phyloP scores from a whole-genome alignment of 352 stramenopile species.

The Phytophthora hybrid region DNA sequence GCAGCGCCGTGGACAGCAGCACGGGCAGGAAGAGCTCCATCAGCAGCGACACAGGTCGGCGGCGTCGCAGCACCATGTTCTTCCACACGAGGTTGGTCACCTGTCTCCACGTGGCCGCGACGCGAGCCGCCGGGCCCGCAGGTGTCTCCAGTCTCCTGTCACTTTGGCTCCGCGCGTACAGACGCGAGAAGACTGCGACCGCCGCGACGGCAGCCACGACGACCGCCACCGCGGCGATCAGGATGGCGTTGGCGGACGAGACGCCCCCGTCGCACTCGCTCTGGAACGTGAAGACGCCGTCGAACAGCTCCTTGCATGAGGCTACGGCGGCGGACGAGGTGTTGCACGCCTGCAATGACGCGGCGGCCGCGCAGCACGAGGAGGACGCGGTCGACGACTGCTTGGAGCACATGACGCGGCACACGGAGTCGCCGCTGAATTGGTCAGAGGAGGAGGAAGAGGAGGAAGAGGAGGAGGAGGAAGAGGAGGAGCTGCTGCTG shows the following conservation, averaged over 20 bases:
- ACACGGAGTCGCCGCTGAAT: constrained; percentile 38
- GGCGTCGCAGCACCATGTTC: constrained; percentile 63
- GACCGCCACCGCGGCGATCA: constrained; percentile 26
- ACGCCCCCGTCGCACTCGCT: constrained; percentile 52
- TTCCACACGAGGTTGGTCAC: constrained; percentile 82
- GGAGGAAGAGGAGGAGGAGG: constrained; percentile 16
- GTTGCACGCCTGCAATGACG: constrained; percentile 38
- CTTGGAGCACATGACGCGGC: constrained; percentile 48
- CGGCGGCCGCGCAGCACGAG: constrained; percentile 48
- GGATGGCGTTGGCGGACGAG: constrained; percentile 40
- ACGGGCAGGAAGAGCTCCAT: constrained; percentile 72
- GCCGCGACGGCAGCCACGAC: constrained; percentile 12
- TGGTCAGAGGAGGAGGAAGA: not conserved
- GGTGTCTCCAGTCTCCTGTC: not conserved
- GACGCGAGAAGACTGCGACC: constrained; percentile 30
- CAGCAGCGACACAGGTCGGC: constrained; percentile 51
- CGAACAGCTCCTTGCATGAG: constrained; percentile 52
- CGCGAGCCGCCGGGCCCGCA: constrained; percentile 5
- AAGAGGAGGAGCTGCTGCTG: constrained; percentile 7
- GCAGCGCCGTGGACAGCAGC: constrained; percentile 54
- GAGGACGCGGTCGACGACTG: constrained; percentile 37
- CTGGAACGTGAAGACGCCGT: constrained; percentile 54
- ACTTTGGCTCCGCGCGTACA: constrained; percentile 5
- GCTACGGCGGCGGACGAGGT: constrained; percentile 30
- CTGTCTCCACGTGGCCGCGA: constrained; percentile 47